A percentile compares a stretch with the other conserved stretches of the same genome.
Evolutionary conservation across 169 alveolate genomes (phyloP).

Genomic region (Plasmodium knowlesi): DNA sequence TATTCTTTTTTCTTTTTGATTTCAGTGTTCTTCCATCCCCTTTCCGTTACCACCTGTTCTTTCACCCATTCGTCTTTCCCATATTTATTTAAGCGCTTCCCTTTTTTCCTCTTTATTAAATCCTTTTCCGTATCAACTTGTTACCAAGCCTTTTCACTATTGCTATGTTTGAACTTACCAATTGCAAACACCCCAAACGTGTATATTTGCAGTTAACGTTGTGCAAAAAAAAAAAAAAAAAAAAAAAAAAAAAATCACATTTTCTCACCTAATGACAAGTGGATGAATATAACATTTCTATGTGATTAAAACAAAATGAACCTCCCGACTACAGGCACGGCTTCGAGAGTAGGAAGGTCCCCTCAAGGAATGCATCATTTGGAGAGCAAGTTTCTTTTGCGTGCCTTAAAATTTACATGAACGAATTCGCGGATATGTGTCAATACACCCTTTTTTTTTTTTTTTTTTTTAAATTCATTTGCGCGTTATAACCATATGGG

Average conservation of each 20-base stretch:
- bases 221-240: slow-evolving; percentile 40
- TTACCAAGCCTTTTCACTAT: not conserved
- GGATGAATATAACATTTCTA: not conserved
- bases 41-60: not conserved
- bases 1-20: not conserved
- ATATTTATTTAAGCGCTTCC: not conserved
- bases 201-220: not conserved
- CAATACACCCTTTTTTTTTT: not conserved
- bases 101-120: not conserved
- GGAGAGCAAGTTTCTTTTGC: not conserved
- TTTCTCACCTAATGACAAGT: not conserved
- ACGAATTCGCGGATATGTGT: not conserved
- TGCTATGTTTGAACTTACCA: not conserved
- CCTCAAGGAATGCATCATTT: not conserved
- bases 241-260: not conserved
- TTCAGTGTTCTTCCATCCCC: not conserved
- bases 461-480: not conserved
- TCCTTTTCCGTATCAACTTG: not conserved
- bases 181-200: not conserved
- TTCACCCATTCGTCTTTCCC: not conserved
- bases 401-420: not conserved
- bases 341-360: not conserved
- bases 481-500: not conserved
- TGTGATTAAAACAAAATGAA: not conserved
- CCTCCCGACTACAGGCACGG: not conserved